Evolutionary conservation across 768 basidiomycete genomes (phyloP).

Genomic region (Heimioporus sp.): DNA sequence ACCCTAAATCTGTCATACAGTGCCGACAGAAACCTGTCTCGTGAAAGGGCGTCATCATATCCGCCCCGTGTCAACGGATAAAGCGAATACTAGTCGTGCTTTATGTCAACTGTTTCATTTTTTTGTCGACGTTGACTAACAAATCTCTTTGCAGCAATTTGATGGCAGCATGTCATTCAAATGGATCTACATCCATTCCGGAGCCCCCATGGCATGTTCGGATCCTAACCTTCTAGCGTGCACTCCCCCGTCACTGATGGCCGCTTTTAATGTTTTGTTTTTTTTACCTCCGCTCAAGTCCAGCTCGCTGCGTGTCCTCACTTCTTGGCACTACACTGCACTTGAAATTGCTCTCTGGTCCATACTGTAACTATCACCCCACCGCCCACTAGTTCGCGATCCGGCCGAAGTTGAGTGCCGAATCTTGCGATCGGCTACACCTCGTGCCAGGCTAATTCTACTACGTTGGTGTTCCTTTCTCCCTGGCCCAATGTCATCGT

Average conservation of each 20-base stretch:
- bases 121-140: conserved; percentile 1
- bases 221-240: conserved; percentile 15
- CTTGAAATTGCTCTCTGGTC: conserved; percentile 10
- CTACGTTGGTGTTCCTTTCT: conserved; percentile 25
- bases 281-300: conserved; percentile 1
- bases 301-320: conserved; percentile 1
- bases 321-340: conserved; percentile 10
- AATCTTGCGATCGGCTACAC: conserved; percentile 24
- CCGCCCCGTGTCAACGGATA: conserved; percentile 12
- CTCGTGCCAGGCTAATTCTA: conserved; percentile 36
- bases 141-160: no score
- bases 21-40: conserved; percentile 18
- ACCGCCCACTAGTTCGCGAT: conserved; percentile 5
- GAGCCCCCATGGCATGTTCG: neutral
- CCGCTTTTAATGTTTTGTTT: conserved; percentile 4
- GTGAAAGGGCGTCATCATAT: neutral
- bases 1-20: conserved; percentile 34
- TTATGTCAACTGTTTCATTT: conserved; percentile 27
- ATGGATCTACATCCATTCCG: conserved; percentile 19
- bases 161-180: no score
- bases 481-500: conserved; percentile 21
- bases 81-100: conserved; percentile 1
- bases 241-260: conserved; percentile 10
- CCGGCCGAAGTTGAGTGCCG: conserved; percentile 11
- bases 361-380: neutral